Evolutionary conservation across 371 early-diverging fungal species (phyloP).

Genomic region (Rhizomucor pusillus): DNA sequence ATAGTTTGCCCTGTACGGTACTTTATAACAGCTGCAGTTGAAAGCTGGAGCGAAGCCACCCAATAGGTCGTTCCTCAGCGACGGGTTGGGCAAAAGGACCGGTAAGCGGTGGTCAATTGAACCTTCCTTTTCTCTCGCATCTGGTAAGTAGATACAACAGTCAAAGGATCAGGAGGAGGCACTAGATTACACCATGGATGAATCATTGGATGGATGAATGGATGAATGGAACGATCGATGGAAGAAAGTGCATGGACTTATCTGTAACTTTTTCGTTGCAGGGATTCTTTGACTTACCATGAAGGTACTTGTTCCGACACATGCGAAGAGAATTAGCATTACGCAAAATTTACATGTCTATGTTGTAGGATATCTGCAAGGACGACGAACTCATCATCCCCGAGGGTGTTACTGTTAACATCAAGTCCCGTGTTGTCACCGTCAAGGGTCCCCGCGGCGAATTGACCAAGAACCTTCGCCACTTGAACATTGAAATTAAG

Average conservation of each 20-base stretch:
- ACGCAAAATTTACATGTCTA: neutral
- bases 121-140: neutral
- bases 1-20: too few species aligned
- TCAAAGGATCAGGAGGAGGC: slow-evolving; percentile 9
- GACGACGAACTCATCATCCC: slow-evolving; percentile 79
- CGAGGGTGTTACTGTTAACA: slow-evolving; percentile 64
- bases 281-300: slow-evolving; percentile 6
- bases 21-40: too few species aligned
- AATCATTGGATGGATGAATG: slow-evolving; percentile 8
- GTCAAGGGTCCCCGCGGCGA: slow-evolving; percentile 89
- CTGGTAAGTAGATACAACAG: neutral
- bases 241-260: neutral
- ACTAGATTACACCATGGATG: slow-evolving; percentile 14
- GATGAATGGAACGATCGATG: slow-evolving; percentile 8
- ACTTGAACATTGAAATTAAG: slow-evolving; percentile 90
- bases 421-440: slow-evolving; percentile 75
- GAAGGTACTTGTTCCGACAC: slow-evolving; percentile 9
- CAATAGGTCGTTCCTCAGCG: too few species aligned
- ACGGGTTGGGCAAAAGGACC: too few species aligned
- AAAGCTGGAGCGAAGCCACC: too few species aligned
- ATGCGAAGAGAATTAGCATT: neutral
- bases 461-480: slow-evolving; percentile 89
- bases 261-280: slow-evolving; percentile 1
- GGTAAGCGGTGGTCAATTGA: too few species aligned
- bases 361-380: slow-evolving; percentile 73